Evolutionary conservation across 495 filamentous ascomycete genomes (phyloP), one percentile per base, ranked within the genome.

Genomic region (Hypoxylon fragiforme): DNA sequence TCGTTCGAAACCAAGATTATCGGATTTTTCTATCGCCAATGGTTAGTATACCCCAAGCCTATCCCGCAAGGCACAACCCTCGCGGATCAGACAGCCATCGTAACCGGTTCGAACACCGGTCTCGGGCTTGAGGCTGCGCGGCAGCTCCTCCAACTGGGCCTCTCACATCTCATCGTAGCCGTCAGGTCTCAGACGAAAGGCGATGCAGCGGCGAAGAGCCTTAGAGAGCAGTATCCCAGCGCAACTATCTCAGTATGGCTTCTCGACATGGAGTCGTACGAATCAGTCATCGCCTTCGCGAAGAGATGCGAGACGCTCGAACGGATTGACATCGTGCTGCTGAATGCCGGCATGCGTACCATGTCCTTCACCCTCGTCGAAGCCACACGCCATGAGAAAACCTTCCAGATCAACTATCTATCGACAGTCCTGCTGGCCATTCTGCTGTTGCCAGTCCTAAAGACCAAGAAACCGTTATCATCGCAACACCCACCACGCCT

Each of bases 61-160:
- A 16, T 54, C 0, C 52, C 63, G 3, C 32, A 46, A 41, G 50
- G 60, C 2, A 67, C 60, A 12, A 42, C 31, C 43, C 50, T 69
- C 12, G 57, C 67, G 1, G 71, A 66, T 26, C 70, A 80, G 52
- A 75, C 70, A 0, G 70, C 76, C 13, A 75, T 84, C 34, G 62
- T 85, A 18, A 83, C 78, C 2, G 82, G 82, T 6, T 57, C 73
- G 39, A 84, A 83, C 62, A 69, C 70, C n/a, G 82, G 82, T 3
- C 69, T 85, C 1, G 82, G 82, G 5, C 62, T 77, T 5, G 78
- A 81, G 60, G 70, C 76, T 13, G 69, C 76, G 3, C 67, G 70
- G 4, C 76, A 81, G 42, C 63, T 83, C 19, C 67, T 80, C 2
- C 60, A 67, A 16, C 69, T 78, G 8, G 68, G 70, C 1, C 74